Evolutionary conservation across 768 basidiomycete genomes (phyloP).

Genomic region (Leccinum incarnatum): DNA sequence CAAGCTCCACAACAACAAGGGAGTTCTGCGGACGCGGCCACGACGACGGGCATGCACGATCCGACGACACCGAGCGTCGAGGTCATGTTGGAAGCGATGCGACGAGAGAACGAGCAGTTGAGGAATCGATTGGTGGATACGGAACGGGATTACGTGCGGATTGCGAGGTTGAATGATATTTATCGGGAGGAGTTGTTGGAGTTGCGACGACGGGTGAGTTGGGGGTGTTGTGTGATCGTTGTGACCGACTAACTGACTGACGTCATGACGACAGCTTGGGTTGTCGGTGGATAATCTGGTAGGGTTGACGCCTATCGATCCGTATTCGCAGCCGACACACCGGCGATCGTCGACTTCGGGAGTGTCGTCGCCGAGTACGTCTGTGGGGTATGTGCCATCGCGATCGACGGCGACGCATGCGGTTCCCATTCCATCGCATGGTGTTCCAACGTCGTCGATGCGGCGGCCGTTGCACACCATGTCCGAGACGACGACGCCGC

Average conservation of each 20-base stretch:
- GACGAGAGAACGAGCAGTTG: conserved; percentile 76
- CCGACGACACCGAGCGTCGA: conserved; percentile 44
- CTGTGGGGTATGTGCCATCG: conserved; percentile 21
- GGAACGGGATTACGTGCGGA: conserved; percentile 73
- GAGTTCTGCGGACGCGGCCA: not conserved
- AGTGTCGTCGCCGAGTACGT: conserved; percentile 29
- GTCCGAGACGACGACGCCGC: conserved; percentile 58
- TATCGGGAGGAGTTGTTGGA: conserved; percentile 85
- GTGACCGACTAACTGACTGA: not conserved
- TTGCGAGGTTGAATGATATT: conserved; percentile 74
- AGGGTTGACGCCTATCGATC: conserved; percentile 62
- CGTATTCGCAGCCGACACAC: conserved; percentile 71
- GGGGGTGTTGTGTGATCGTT: not conserved
- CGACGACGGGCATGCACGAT: conserved; percentile 21
- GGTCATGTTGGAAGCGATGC: conserved; percentile 71
- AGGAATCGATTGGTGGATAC: conserved; percentile 65
- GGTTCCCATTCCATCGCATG: conserved; percentile 67
- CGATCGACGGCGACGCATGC: conserved; percentile 40
- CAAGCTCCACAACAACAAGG: conserved; percentile 36
- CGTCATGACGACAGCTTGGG: conserved; percentile 15
- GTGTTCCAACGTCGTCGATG: conserved; percentile 69
- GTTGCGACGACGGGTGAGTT: conserved; percentile 66
- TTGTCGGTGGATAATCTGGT: conserved; percentile 68
- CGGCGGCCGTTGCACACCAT: conserved; percentile 49
- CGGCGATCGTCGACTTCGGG: conserved; percentile 47